phyloP scores from a whole-genome alignment of 163 green algal species.

The Scenedesmus sp. region DNA sequence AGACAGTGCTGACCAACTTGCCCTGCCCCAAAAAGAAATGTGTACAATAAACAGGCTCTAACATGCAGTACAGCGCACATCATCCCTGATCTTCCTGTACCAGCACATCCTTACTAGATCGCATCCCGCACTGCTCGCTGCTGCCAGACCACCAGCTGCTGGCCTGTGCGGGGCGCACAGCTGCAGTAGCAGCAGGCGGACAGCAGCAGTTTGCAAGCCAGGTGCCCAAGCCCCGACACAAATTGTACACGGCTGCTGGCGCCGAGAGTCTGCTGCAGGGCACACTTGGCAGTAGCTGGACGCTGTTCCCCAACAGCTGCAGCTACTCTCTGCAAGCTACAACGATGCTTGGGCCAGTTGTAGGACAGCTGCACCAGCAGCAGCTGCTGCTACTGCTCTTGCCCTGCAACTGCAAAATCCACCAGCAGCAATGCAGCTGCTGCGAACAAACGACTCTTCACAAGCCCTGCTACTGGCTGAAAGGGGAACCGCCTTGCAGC shows the following conservation, averaged over 20 bases:
- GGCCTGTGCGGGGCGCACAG: background rate
- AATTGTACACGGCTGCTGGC: background rate
- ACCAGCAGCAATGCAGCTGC: background rate
- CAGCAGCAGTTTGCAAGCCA: background rate
- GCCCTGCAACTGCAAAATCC: too few species aligned
- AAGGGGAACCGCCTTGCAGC: background rate
- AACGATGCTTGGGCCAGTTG: background rate
- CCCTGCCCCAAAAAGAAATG: background rate
- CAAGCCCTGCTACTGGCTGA: background rate
- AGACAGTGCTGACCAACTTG: background rate
- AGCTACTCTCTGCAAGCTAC: background rate
- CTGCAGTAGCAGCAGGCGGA: background rate
- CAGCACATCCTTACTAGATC: background rate
- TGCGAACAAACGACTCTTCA: background rate
- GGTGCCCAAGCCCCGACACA: background rate
- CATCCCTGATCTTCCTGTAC: background rate
- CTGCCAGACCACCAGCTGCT: background rate
- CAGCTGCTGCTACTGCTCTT: background rate
- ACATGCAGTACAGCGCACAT: background rate
- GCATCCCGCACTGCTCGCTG: background rate
- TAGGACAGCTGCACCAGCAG: background rate
- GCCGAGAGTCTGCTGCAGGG: background rate
- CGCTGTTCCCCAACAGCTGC: background rate
- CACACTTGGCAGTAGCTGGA: background rate
- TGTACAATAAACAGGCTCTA: background rate